Evolutionary conservation across 495 filamentous ascomycete species (phyloP), one percentile per base, ranked within the genome.

Genomic region (Aspergillus sparsus): DNA sequence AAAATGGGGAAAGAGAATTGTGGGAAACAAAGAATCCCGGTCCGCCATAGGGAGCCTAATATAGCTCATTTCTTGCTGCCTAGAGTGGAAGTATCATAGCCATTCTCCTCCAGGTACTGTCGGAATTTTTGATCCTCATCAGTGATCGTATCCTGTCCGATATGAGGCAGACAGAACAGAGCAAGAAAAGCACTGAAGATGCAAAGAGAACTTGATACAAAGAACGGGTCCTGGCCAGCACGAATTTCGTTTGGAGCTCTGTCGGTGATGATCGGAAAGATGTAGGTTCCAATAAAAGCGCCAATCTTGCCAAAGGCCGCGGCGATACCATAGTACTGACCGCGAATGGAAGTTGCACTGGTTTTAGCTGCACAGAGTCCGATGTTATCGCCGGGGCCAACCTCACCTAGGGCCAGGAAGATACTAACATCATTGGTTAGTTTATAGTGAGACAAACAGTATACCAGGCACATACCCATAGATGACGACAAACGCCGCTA

Each of bases 371-470:
- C 92, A 18, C 92, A 73, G 0, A 96, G 83, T 6, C 92, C 92
- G 65, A 96, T 95, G 71, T 96, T 96, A 74, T 97, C 87, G 32
- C 92, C 93, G 0, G 93, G 91, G 0, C 92, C 93, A 44, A 93
- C 67, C 71, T 97, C 92, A 27, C 92, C 93, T 8, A 96, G 82
- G 0, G 86, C 84, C 3, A 90, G 79, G 78, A 97, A 96, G 64
- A 97, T 83, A 41, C 91, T 87, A 55, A 32, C 2, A 13, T 16
- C 2, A 21, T 10, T 18, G 44, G 54, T 45, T 32, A 53, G 15
- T 39, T 46, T 53, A 34, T 55, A 7, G 6, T 5, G 13, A 27
- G 9, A 16, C 2, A 15, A 2, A 1, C 3, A 44, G 11, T 44
- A 13, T 5, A 21, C 10, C 9, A 6, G 1, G 10, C 15, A 63